Percentiles rank a stretch among this genome's conserved stretches.
Evolutionary conservation across 2,329 filamentous ascomycete genomes (phyloP).

Genomic region (Stromatinia cepivora): DNA sequence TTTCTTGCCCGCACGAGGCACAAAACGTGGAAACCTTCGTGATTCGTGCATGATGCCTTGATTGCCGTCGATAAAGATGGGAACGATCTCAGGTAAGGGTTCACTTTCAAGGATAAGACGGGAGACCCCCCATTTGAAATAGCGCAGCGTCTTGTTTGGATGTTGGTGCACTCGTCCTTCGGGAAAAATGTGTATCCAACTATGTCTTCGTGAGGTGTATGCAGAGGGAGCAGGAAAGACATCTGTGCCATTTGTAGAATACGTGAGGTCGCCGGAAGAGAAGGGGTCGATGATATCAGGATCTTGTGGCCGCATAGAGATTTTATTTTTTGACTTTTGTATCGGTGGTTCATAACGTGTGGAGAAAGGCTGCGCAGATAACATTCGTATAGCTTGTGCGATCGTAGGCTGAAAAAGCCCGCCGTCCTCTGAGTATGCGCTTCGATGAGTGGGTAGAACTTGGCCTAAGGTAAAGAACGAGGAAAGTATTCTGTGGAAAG

Average conservation of each 20-base stretch:
- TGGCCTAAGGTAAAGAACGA: slow-evolving; percentile 89
- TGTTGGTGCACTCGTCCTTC: slow-evolving; percentile 94
- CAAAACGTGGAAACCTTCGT: slow-evolving; percentile 73
- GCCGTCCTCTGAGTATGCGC: slow-evolving; percentile 69
- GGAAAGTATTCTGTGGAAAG: slow-evolving; percentile 57
- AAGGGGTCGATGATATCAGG: slow-evolving; percentile 53
- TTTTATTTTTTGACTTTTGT: slow-evolving; percentile 9
- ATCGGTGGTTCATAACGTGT: slow-evolving; percentile 25
- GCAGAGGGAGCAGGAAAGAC: slow-evolving; percentile 69
- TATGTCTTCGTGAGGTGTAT: slow-evolving; percentile 66
- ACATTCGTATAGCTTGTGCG: slow-evolving; percentile 77
- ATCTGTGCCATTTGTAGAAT: slow-evolving; percentile 67
- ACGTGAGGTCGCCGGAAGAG: slow-evolving; percentile 51
- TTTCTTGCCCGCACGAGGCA: slow-evolving; percentile 72
- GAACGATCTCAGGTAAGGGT: slow-evolving; percentile 82
- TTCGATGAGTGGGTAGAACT: slow-evolving; percentile 84
- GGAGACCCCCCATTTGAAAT: slow-evolving; percentile 98
- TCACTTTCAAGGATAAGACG: slow-evolving; percentile 87
- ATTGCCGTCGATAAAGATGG: slow-evolving; percentile 92
- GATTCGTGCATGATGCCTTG: slow-evolving; percentile 87
- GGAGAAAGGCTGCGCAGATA: slow-evolving; percentile 61
- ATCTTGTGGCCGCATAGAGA: slow-evolving; percentile 26
- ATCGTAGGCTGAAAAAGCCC: slow-evolving; percentile 90
- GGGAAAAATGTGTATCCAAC: slow-evolving; percentile 95
- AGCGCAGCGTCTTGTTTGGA: slow-evolving; percentile 75